These are phyloP conservation scores for Colletotrichum endophyticum DNA, from an alignment of 2,329 filamentous ascomycete genomes.

Conservation along the genomic window DNA sequence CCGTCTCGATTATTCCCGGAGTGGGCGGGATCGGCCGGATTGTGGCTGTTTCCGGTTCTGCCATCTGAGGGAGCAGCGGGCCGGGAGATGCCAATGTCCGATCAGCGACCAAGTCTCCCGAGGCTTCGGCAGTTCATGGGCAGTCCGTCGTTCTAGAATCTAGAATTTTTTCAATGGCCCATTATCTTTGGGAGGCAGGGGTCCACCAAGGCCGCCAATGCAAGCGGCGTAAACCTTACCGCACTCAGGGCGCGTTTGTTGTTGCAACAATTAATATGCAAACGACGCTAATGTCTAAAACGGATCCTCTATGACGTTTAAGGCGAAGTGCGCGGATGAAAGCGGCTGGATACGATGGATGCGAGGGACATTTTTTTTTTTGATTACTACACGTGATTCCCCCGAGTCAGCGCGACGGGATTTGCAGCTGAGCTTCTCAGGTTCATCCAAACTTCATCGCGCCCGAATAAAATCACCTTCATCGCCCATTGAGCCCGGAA, in stretches of 20 bases:
- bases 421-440: background rate
- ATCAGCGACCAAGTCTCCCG: background rate
- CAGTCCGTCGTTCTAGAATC: background rate
- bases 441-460: background rate
- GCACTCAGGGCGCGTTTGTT: background rate
- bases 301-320: background rate
- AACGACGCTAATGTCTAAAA: background rate
- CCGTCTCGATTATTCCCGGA: background rate
- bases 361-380: background rate
- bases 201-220: background rate
- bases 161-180: background rate
- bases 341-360: background rate
- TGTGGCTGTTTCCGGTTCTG: background rate
- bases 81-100: background rate
- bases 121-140: background rate
- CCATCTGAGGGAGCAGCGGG: background rate
- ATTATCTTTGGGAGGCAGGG: background rate
- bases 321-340: background rate
- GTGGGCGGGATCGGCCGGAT: background rate
- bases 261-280: background rate
- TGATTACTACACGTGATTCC: constrained; percentile 2
- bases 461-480: background rate
- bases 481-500: background rate
- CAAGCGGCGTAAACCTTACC: constrained; percentile 1
- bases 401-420: background rate